These are phyloP conservation scores for Zostera marina DNA, from an alignment of 116 monocot genomes.

Conservation along the genomic window DNA sequence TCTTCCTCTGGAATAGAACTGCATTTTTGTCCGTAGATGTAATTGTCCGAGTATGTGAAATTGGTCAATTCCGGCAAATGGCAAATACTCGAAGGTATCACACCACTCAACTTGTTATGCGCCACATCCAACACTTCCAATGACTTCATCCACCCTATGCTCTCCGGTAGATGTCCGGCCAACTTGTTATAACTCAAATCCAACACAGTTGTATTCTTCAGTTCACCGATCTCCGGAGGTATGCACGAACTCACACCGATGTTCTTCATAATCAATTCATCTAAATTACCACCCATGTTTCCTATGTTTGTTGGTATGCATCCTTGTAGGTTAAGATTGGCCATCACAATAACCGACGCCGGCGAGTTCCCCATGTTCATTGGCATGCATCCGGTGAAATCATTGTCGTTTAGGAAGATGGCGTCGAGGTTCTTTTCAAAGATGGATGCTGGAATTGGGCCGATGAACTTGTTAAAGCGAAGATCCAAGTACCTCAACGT, in stretches of 20 bases:
- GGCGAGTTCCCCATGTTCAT: slow-evolving; percentile 40
- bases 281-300: slow-evolving; percentile 32
- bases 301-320: slow-evolving; percentile 60
- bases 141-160: slow-evolving; percentile 33
- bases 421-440: slow-evolving; percentile 51
- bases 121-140: slow-evolving; percentile 66
- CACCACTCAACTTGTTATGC: slow-evolving; percentile 44
- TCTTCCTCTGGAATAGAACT: slow-evolving; percentile 24
- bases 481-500: slow-evolving; percentile 42
- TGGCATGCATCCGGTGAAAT: slow-evolving; percentile 32
- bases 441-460: slow-evolving; percentile 20
- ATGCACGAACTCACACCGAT: slow-evolving; percentile 26
- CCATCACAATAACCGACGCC: slow-evolving; percentile 48
- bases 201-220: slow-evolving; percentile 42
- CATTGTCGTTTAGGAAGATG: slow-evolving; percentile 58
- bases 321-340: slow-evolving; percentile 39
- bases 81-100: slow-evolving; percentile 45
- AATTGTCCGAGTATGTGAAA: slow-evolving; percentile 64
- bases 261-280: slow-evolving; percentile 48
- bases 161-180: slow-evolving; percentile 46
- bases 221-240: slow-evolving; percentile 46
- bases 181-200: slow-evolving; percentile 55
- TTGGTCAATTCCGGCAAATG: slow-evolving; percentile 48
- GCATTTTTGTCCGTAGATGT: slow-evolving; percentile 38
- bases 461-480: slow-evolving; percentile 46